Conservation (phyloP, 352 stramenopile genomes). For the Phytopythium helicoides region DNA sequence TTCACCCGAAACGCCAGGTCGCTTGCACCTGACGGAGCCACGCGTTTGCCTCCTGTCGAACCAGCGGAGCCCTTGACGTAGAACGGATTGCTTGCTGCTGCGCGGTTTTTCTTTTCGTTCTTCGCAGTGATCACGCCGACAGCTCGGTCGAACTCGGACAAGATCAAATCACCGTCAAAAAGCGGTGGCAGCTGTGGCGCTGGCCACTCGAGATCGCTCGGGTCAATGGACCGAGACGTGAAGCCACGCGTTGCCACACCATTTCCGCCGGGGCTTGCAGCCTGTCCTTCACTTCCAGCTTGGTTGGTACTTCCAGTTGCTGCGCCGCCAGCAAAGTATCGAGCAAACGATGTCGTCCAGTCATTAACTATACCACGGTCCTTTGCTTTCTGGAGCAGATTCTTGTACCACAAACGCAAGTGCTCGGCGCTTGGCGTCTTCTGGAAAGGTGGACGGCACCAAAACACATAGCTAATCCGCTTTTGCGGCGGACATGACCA, state of each 20-base stretch:
- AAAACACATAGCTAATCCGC: conserved; percentile 98
- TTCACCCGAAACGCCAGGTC: conserved; percentile 44
- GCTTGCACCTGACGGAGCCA: conserved; percentile 8
- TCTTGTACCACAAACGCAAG: conserved; percentile 93
- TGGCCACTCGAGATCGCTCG: conserved; percentile 87
- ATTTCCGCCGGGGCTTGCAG: conserved; percentile 2
- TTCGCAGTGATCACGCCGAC: conserved; percentile 54
- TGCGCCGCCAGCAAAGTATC: conserved; percentile 42
- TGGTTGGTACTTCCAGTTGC: not conserved
- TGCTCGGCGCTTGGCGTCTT: conserved; percentile 93
- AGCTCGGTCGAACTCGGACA: conserved; percentile 72
- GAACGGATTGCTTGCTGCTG: conserved; percentile 20
- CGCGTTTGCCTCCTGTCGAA: conserved; percentile 43
- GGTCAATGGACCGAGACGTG: conserved; percentile 75
- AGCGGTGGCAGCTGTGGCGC: conserved; percentile 55
- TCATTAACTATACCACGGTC: conserved; percentile 53
- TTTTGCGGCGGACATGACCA: conserved; percentile 94
- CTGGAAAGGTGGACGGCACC: conserved; percentile 94
- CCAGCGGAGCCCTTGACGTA: conserved; percentile 37
- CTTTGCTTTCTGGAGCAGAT: conserved; percentile 74
- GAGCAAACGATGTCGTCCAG: conserved; percentile 72
- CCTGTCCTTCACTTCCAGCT: not conserved
- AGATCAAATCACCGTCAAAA: conserved; percentile 83
- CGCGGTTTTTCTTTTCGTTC: conserved; percentile 63
- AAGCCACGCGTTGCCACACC: conserved; percentile 53